Conservation (phyloP, 768 basidiomycete species). For the Tricholoma furcatifolium region DNA sequence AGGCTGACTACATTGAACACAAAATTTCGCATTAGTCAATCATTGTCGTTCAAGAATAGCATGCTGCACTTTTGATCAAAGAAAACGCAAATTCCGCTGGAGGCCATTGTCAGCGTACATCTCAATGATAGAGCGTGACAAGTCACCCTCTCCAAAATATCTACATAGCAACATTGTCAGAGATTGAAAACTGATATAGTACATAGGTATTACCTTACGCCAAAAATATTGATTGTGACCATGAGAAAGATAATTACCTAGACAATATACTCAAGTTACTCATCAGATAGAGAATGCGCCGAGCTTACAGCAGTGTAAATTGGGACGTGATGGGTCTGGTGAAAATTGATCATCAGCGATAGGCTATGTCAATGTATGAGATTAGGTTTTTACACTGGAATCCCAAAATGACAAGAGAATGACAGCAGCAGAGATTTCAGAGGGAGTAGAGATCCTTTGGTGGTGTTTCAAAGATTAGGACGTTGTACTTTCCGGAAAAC, state of each 20-base stretch:
- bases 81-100: conserved; percentile 67
- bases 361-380: background rate
- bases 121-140: background rate
- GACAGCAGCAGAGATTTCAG: conserved; percentile 73
- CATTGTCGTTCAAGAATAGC: background rate
- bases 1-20: conserved; percentile 39
- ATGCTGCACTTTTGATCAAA: conserved; percentile 54
- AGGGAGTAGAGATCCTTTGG: conserved; percentile 58
- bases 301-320: conserved; percentile 49
- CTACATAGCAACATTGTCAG: conserved; percentile 24
- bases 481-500: conserved; percentile 4
- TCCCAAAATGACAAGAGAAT: conserved; percentile 78
- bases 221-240: conserved; percentile 65
- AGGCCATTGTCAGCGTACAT: background rate
- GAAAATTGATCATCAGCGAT: no score
- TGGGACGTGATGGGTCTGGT: conserved; percentile 46
- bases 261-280: background rate
- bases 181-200: background rate
- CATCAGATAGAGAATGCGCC: background rate
- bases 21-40: background rate
- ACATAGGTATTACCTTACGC: conserved; percentile 47
- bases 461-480: background rate
- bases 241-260: conserved; percentile 53
- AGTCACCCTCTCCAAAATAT: conserved; percentile 65
- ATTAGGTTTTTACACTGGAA: conserved; percentile 38